phyloP scores from a whole-genome alignment of 306 rosid genomes.

The Heteromeles arbutifolia region DNA sequence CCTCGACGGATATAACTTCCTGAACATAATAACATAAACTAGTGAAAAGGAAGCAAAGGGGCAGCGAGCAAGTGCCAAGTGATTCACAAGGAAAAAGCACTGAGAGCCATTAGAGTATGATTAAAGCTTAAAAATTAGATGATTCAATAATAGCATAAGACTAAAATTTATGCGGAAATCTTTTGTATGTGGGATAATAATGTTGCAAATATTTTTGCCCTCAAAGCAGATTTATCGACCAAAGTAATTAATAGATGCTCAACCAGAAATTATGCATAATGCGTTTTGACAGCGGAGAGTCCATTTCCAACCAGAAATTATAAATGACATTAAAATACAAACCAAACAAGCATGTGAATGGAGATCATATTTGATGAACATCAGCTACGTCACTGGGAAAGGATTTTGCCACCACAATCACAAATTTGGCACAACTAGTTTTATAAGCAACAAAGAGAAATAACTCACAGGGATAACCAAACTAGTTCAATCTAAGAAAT shows the following conservation, averaged over 20 bases:
- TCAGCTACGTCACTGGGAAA: not conserved
- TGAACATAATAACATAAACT: constrained; percentile 24
- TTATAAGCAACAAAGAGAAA: not conserved
- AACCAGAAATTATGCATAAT: not conserved
- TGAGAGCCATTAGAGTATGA: not conserved
- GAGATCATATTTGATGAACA: not conserved
- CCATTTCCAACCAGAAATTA: not conserved
- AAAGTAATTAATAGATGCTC: not conserved
- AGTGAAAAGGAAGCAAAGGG: constrained; percentile 1
- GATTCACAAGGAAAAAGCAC: constrained; percentile 12
- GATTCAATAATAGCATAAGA: constrained; percentile 1
- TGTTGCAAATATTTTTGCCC: not conserved
- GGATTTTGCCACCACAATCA: not conserved
- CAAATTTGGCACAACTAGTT: not conserved
- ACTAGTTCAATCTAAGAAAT: not conserved
- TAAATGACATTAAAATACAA: not conserved
- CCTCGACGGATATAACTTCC: constrained; percentile 43
- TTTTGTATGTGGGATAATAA: not conserved
- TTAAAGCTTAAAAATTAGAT: not conserved
- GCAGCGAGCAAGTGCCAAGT: not conserved
- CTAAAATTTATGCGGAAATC: not conserved
- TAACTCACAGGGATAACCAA: not conserved
- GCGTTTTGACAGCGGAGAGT: not conserved
- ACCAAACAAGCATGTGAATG: not conserved
- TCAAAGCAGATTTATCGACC: not conserved